Evolutionary conservation across 495 filamentous ascomycete species (phyloP), one percentile per base, ranked within the genome.

Genomic region (Halenospora varia): DNA sequence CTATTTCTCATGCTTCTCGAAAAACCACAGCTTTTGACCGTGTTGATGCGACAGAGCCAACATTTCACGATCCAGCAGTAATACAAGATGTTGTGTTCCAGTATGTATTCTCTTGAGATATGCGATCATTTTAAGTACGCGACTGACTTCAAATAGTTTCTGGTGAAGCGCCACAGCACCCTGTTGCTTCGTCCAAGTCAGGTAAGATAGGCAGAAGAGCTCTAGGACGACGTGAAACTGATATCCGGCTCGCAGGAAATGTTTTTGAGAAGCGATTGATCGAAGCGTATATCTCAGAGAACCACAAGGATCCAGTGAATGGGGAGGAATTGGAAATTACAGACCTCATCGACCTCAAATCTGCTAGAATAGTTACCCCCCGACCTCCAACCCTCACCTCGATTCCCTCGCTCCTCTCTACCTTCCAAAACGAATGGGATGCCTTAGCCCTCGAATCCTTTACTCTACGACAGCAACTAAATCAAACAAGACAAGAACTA

Each of bases 361-460:
- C 89, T 29, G 78, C 86, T 56, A 86, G 87, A 71, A 79, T 89
- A 57, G 88, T 96, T 50, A 86, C 87, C 59, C 92, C 94, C 48
- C 84, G 95, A 67, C 94, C 94, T 41, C 92, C 95, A 29, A 95
- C 90, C 22, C 87, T 97, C 62, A 97, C 94, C 47, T 97, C 94
- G 23, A 95, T 98, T 60, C 94, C 94, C 6, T 90, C 94, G n/a
- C 81, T 98, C 22, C 88, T 98, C 58, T 88, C 88, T 40, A 87
- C 90, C n/a, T 97, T 98, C 67, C 94, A 98, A 63, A 93, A 96
- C 64, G 94, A 98, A 78, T 98, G 94, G 94, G 94, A 98, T 71
- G 88, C 94, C 10, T 70, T 97, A 24, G 88, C 92, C 25, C 75
- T 98, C 18, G 94, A 98, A 71, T 85, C 90, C 50, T 96, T 89